These are phyloP conservation scores for Aspergillus tanneri DNA, from an alignment of 2,329 filamentous ascomycete species.

Conservation along the genomic window DNA sequence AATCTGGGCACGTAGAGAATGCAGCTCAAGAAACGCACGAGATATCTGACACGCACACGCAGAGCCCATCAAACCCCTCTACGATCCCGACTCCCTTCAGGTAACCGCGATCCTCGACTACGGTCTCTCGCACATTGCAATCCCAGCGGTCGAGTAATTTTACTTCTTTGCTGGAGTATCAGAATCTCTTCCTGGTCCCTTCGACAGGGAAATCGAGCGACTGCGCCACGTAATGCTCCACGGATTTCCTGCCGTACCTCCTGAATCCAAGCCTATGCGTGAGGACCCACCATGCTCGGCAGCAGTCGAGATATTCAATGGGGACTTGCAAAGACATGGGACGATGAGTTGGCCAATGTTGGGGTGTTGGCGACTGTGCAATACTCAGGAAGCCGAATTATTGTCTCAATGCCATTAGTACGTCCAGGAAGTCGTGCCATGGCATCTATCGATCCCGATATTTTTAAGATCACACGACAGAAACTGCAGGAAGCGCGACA, in stretches of 20 bases:
- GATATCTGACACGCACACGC: not conserved
- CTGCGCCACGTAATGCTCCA: not conserved
- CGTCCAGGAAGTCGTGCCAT: not conserved
- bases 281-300: not conserved
- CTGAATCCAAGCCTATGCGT: not conserved
- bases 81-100: not conserved
- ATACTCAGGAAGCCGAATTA: not conserved
- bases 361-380: not conserved
- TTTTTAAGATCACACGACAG: not conserved
- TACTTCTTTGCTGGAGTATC: not conserved
- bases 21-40: not conserved
- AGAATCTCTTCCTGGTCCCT: not conserved
- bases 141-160: not conserved
- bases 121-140: not conserved
- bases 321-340: constrained; percentile 1
- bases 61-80: not conserved
- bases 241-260: not conserved
- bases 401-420: not conserved
- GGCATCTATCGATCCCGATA: not conserved
- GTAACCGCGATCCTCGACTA: constrained; percentile 1
- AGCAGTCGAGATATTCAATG: not conserved
- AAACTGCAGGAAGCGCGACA: not conserved
- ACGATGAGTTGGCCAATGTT: not conserved
- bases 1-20: not conserved
- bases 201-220: not conserved